Conservation (phyloP, 805 yeast species). For the Yamadazyma takamatsuzukensis region DNA sequence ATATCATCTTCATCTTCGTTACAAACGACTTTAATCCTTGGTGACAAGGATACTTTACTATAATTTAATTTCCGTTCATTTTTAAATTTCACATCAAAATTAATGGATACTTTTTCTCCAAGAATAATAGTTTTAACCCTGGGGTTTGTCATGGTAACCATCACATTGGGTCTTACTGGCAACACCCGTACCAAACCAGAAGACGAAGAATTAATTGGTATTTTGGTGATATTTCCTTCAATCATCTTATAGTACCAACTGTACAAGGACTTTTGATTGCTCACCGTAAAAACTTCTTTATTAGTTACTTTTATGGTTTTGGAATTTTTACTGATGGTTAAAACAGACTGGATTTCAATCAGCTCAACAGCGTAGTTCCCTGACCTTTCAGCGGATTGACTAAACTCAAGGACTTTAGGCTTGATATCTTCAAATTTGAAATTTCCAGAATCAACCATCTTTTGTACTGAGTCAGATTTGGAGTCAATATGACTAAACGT, state of each 20-base stretch:
- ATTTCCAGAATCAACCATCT: neutral
- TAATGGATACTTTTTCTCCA: constrained; percentile 27
- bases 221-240: constrained; percentile 1
- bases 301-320: constrained; percentile 7
- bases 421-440: neutral
- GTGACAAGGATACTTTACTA: constrained; percentile 18
- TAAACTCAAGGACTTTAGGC: constrained; percentile 18
- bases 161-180: constrained; percentile 26
- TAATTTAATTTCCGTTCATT: constrained; percentile 14
- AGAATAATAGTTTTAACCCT: constrained; percentile 16
- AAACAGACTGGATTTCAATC: constrained; percentile 12
- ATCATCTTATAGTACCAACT: constrained; percentile 6
- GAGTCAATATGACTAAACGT: neutral
- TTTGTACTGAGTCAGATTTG: neutral
- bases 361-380: constrained; percentile 21
- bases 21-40: constrained; percentile 16
- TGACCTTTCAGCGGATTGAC: constrained; percentile 17
- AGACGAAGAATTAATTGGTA: constrained; percentile 6
- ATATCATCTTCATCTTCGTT: constrained; percentile 1
- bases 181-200: constrained; percentile 13
- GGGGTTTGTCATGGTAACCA: constrained; percentile 9
- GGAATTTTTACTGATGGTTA: constrained; percentile 6
- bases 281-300: constrained; percentile 4
- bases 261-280: constrained; percentile 2
- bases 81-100: constrained; percentile 18